A percentile compares a stretch with the other conserved stretches of the same genome.
These are phyloP conservation scores for Protostelium mycophagum DNA, from an alignment of 78 protist species.

Conservation along the genomic window DNA sequence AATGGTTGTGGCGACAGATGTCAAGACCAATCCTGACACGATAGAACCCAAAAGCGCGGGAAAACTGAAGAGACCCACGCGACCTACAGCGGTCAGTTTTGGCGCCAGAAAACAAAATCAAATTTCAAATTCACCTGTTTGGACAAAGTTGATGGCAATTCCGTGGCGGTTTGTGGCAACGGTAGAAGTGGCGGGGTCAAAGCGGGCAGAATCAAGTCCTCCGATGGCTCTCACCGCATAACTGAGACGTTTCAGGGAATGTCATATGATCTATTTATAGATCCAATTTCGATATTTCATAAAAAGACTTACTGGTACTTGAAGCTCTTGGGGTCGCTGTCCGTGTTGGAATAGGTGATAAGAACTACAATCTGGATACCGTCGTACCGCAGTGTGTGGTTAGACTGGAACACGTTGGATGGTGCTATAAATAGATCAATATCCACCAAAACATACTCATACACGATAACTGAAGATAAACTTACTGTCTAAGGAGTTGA, in stretches of 20 bases:
- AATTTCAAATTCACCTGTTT: constrained; percentile 27
- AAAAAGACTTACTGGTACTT: not conserved
- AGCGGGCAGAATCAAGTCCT: not conserved
- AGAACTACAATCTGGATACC: not conserved
- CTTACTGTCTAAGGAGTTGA: not conserved
- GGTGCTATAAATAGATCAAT: not conserved
- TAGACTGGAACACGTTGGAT: not conserved
- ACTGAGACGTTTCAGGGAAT: no score
- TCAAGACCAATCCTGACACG: not conserved
- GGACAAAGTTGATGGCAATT: constrained; percentile 34
- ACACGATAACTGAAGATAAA: not conserved
- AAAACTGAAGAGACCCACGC: not conserved
- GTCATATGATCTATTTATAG: no score
- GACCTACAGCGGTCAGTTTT: not conserved
- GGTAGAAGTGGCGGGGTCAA: not conserved
- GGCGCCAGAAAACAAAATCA: not conserved
- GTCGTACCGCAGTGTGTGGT: not conserved
- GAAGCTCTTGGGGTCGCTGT: not conserved
- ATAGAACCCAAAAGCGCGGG: not conserved
- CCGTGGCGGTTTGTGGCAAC: constrained; percentile 36
- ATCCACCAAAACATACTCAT: no score
- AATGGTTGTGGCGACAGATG: not conserved
- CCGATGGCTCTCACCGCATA: not conserved
- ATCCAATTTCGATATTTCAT: not conserved
- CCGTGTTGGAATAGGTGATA: not conserved